phyloP scores from a whole-genome alignment of 441 rosid genomes.

The Gossypium armourianum region DNA sequence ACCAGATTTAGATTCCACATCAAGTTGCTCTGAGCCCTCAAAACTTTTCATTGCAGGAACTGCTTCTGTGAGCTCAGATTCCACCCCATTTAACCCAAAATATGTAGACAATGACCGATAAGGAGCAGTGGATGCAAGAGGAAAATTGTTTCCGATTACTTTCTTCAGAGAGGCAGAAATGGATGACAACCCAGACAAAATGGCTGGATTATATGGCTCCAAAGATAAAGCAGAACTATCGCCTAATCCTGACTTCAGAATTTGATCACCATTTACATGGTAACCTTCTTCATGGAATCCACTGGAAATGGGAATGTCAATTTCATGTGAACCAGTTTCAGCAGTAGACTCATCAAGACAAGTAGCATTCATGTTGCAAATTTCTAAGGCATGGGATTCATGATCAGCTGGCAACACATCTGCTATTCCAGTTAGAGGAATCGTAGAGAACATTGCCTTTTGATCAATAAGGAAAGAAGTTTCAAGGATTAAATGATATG shows the following conservation, averaged over 20 bases:
- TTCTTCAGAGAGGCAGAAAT: conserved; percentile 62
- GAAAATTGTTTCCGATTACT: conserved; percentile 38
- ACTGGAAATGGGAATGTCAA: conserved; percentile 42
- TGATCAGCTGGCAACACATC: conserved; percentile 20
- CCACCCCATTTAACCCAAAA: conserved; percentile 40
- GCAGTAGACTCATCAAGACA: conserved; percentile 21
- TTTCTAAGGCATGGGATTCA: conserved; percentile 25
- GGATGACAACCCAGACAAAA: conserved; percentile 66
- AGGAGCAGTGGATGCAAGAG: conserved; percentile 33
- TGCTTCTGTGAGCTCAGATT: conserved; percentile 24
- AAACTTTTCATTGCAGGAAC: conserved; percentile 30
- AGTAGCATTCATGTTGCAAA: conserved; percentile 21
- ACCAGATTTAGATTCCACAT: conserved; percentile 28
- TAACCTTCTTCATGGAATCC: conserved; percentile 32
- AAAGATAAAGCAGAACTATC: conserved; percentile 36
- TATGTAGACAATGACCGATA: conserved; percentile 43
- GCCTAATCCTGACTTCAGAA: conserved; percentile 25
- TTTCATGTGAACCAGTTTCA: conserved; percentile 23
- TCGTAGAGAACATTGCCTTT: conserved; percentile 68
- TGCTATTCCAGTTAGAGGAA: conserved; percentile 34
- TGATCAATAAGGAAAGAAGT: conserved; percentile 80
- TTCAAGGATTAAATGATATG: conserved; percentile 78
- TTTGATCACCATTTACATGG: conserved; percentile 24
- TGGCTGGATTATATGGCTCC: conserved; percentile 66
- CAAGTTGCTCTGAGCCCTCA: conserved; percentile 25